Conservation (phyloP, 495 filamentous ascomycete genomes). For the Zalerion maritima region DNA sequence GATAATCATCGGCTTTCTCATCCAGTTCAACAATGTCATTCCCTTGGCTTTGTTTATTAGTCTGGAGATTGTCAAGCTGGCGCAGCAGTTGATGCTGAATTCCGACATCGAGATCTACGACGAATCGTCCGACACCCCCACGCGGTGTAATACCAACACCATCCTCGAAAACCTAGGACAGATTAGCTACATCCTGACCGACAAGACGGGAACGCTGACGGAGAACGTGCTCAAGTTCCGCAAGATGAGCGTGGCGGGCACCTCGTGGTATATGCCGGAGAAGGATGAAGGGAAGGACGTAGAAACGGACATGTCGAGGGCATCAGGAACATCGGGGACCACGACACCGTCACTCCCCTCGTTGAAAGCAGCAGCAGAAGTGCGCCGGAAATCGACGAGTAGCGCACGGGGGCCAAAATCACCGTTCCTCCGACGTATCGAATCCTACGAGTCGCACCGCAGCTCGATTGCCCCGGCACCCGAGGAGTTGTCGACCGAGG, state of each 20-base stretch:
- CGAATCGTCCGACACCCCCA: constrained; percentile 62
- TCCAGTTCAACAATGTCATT: constrained; percentile 86
- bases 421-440: constrained; percentile 2
- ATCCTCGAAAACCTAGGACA: constrained; percentile 89
- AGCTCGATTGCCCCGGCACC: constrained; percentile 24
- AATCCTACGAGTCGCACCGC: constrained; percentile 22
- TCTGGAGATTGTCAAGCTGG: constrained; percentile 78
- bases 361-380: neutral
- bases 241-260: constrained; percentile 77
- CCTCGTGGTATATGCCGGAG: constrained; percentile 57
- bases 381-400: no score
- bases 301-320: constrained; percentile 29
- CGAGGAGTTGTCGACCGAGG: constrained; percentile 44
- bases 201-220: constrained; percentile 87
- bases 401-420: no score
- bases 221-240: constrained; percentile 88
- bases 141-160: constrained; percentile 77
- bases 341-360: constrained; percentile 1
- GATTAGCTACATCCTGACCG: constrained; percentile 82
- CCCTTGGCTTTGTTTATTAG: constrained; percentile 80
- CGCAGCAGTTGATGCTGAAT: constrained; percentile 63
- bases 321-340: no score
- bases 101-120: constrained; percentile 85
- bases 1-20: constrained; percentile 75
- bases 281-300: constrained; percentile 42